These are phyloP conservation scores for Pyrrhoderma lamaoense DNA, from an alignment of 1,284 basidiomycete genomes.

Conservation along the genomic window DNA sequence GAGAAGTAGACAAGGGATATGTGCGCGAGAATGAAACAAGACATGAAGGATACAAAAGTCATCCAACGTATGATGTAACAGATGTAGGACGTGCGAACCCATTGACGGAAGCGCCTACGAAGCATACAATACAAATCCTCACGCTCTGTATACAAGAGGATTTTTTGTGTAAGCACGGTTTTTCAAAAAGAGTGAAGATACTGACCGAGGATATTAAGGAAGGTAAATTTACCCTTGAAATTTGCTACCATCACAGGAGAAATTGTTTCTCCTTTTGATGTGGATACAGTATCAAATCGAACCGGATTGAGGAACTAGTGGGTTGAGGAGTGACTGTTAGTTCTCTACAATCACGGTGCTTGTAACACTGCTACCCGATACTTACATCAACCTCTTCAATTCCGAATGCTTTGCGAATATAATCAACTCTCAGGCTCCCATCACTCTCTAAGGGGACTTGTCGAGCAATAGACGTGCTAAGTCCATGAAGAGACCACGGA, in stretches of 20 bases:
- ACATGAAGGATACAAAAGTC: too few species aligned
- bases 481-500: neutral
- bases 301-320: neutral
- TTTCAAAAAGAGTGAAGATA: neutral
- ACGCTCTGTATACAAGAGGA: constrained; percentile 1
- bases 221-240: neutral
- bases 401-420: constrained; percentile 6
- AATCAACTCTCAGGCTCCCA: constrained; percentile 9
- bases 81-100: neutral
- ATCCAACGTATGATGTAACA: too few species aligned
- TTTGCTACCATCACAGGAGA: neutral
- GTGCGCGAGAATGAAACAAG: too few species aligned
- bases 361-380: too few species aligned
- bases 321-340: neutral
- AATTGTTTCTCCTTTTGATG: too few species aligned
- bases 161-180: neutral
- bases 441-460: constrained; percentile 11
- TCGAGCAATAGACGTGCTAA: neutral
- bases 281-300: too few species aligned
- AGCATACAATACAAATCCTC: constrained; percentile 7
- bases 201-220: neutral
- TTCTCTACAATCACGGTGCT: too few species aligned
- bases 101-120: constrained; percentile 12
- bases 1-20: too few species aligned
- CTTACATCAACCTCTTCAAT: constrained; percentile 16